These are phyloP conservation scores for Myxozyma sirexii DNA, from an alignment of 805 yeast species.

Conservation along the genomic window DNA sequence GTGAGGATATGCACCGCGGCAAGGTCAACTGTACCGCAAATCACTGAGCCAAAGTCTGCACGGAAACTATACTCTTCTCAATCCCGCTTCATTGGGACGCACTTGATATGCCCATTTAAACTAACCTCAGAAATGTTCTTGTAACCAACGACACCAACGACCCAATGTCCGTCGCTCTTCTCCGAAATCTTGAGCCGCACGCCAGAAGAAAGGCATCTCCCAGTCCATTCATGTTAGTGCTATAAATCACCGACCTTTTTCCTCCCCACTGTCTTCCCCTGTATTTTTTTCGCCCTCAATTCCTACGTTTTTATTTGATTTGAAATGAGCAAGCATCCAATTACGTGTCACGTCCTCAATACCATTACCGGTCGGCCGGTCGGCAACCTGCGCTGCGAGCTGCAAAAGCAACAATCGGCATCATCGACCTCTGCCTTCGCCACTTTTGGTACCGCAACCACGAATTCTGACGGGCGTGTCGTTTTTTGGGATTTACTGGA, in stretches of 20 bases:
- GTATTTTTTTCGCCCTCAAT: background rate
- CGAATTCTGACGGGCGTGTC: constrained; percentile 82
- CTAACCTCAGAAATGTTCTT: too few relatives aligned
- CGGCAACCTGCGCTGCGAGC: constrained; percentile 64
- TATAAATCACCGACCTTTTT: background rate
- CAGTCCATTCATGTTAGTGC: background rate
- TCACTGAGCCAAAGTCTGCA: too few relatives aligned
- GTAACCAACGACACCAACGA: too few relatives aligned
- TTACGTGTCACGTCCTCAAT: constrained; percentile 89
- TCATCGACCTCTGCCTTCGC: constrained; percentile 41
- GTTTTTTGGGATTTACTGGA: constrained; percentile 55
- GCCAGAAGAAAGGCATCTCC: background rate
- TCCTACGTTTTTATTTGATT: background rate
- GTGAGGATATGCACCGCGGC: too few relatives aligned
- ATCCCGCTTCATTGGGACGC: too few relatives aligned
- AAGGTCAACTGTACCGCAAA: too few relatives aligned
- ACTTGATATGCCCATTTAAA: too few relatives aligned
- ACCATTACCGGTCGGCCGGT: constrained; percentile 87
- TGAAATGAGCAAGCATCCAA: constrained; percentile 50
- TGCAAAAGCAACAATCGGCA: constrained; percentile 26
- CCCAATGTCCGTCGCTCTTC: too few relatives aligned
- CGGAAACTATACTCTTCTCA: too few relatives aligned
- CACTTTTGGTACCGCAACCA: constrained; percentile 63
- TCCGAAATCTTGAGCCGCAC: constrained; percentile 14
- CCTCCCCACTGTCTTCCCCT: background rate